Base-by-base conservation (phyloP, 352 stramenopile species). In the Pythium vanterpoolii region DNA sequence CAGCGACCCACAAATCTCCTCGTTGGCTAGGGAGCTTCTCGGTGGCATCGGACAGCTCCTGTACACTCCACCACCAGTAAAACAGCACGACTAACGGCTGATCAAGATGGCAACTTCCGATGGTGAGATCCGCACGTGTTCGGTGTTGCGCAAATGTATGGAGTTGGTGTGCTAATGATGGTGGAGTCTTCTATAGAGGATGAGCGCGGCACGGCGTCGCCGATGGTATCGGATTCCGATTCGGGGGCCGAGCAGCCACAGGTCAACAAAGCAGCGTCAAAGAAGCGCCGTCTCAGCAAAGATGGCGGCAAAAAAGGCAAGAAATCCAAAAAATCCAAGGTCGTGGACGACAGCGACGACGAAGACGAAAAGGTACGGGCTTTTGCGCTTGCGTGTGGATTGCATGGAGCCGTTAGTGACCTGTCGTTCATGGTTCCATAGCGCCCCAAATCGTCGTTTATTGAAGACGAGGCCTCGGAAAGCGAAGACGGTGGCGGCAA, bases 401-500 rank as follows among this genome's bases (percentile, higher is more conserved):
- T 5, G 8, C 13, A 27, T 28, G 40, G n/a, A 30, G 4, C 6
- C 13, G 40, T 46, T 9, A 26, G 10, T 46, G 40, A 46, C 40
- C 40, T 4, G 40, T 24, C n/a, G 13, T 4, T 26, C 7, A 6
- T 55, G 18, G 1, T 30, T 34, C 14, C 18, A 50, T 43, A 93
- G 83, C 85, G 84, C 26, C 62, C 76, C 46, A 94, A 93, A 54
- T 91, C 82, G 9, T 74, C 81, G 7, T 95, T 95, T 38, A 93
- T 96, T 48, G 85, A 96, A n/a, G 87, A 96, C 45, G 83, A 90
- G 64, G 87, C 87, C 30, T 96, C 87, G 0, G 87, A 96, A 53
- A 96, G 87, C 38, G 86, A 93, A 34, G 86, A 93, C 51, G 86
- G 68, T 27, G 77, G 71, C 19, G 52, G 27, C 67, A 51, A 66